Evolutionary conservation across 2,329 filamentous ascomycete genomes (phyloP).

Genomic region (Colletotrichum sp.): DNA sequence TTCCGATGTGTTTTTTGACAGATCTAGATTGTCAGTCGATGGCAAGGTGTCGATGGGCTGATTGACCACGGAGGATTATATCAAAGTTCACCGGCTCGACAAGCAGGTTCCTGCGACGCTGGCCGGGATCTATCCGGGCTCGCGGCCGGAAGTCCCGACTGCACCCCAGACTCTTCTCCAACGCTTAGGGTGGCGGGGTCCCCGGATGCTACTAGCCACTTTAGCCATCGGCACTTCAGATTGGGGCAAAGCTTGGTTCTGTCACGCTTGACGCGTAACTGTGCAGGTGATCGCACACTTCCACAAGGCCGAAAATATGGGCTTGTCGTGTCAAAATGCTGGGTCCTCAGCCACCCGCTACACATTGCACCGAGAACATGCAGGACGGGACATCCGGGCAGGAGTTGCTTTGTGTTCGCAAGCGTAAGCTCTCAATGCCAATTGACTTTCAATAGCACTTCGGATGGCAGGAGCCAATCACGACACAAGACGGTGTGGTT

Average conservation of each 20-base stretch:
- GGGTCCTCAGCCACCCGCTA: not conserved
- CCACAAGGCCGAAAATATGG: not conserved
- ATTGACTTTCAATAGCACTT: not conserved
- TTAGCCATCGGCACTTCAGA: not conserved
- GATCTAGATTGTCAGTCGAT: not conserved
- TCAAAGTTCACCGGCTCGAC: constrained; percentile 8
- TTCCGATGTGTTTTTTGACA: not conserved
- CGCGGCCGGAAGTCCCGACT: constrained; percentile 10
- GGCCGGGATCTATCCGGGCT: constrained; percentile 4
- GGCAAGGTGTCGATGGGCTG: not conserved
- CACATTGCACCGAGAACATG: not conserved
- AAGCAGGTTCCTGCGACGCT: not conserved
- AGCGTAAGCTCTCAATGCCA: not conserved
- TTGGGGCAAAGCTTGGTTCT: not conserved
- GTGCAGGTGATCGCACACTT: not conserved
- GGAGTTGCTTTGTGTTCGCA: not conserved
- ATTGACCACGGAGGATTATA: constrained; percentile 7
- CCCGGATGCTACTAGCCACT: constrained; percentile 8
- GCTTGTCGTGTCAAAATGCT: not conserved
- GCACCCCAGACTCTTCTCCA: constrained; percentile 13
- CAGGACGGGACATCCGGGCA: not conserved
- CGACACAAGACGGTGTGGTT: not conserved
- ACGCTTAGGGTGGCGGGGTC: constrained; percentile 5
- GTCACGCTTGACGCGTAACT: not conserved
- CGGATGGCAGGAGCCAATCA: not conserved